Conservation (phyloP, 345 rosid genomes). For the Hibiscus trionum region DNA sequence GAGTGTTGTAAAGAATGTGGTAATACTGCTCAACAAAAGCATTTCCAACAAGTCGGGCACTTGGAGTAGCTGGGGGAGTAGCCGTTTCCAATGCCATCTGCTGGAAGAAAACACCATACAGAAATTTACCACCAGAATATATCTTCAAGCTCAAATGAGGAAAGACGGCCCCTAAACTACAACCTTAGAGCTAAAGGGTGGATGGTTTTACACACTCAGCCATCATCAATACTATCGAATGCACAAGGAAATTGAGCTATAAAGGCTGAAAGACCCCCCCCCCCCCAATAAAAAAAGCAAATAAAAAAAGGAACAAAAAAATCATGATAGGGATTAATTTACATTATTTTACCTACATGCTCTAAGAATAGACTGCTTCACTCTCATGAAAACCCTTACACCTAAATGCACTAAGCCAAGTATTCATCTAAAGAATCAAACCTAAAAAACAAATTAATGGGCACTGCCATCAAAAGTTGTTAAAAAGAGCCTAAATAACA, state of each 20-base stretch:
- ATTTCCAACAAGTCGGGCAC: conserved; percentile 59
- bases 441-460: neutral
- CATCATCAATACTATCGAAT: neutral
- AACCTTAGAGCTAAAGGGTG: neutral
- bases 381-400: conserved; percentile 11
- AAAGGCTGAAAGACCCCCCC: neutral
- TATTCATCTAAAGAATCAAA: neutral
- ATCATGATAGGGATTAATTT: neutral
- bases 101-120: conserved; percentile 4
- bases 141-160: neutral
- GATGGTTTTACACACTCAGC: neutral
- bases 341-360: neutral
- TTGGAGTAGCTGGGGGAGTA: conserved; percentile 23
- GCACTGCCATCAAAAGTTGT: neutral
- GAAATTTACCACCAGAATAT: neutral
- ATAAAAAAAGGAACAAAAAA: neutral
- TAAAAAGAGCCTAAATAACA: neutral
- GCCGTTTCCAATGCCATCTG: conserved; percentile 26
- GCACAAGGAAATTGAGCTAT: neutral
- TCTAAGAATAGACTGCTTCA: neutral
- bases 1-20: conserved; percentile 57
- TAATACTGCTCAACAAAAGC: conserved; percentile 75
- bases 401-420: neutral
- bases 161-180: neutral
- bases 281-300: neutral